Conservation (phyloP, 2,329 filamentous ascomycete genomes). For the Rhynchosporium agropyri region DNA sequence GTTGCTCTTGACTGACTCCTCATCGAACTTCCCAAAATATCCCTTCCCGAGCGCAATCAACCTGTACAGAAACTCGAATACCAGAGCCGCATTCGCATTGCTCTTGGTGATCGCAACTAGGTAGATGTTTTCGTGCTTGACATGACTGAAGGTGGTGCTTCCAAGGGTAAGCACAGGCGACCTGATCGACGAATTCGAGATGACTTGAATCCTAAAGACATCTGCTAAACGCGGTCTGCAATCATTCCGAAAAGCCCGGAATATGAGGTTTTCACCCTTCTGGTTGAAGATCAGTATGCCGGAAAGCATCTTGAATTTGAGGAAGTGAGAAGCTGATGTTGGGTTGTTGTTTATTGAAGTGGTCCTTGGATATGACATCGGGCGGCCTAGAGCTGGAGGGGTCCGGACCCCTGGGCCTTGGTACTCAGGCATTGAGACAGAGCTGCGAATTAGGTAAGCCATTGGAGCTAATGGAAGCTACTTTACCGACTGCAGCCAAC, state of each 20-base stretch:
- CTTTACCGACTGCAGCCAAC: too few relatives aligned
- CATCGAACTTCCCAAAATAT: conserved; percentile 99
- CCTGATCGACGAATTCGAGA: conserved; percentile 84
- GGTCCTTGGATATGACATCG: too few relatives aligned
- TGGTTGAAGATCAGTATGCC: conserved; percentile 99
- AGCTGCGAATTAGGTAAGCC: too few relatives aligned
- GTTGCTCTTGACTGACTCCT: conserved; percentile 99
- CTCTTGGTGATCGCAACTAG: conserved; percentile 97
- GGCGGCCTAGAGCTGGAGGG: too few relatives aligned
- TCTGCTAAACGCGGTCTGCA: conserved; percentile 96
- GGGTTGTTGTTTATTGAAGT: conserved; percentile 15
- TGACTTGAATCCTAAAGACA: conserved; percentile 99
- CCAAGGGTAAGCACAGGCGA: conserved; percentile 97
- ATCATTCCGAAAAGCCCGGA: conserved; percentile 97
- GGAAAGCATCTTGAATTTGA: conserved; percentile 74
- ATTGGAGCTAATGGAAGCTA: too few relatives aligned
- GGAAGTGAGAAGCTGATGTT: conserved; percentile 8
- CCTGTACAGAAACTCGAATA: conserved; percentile 97
- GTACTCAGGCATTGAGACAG: too few relatives aligned
- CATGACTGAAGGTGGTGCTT: conserved; percentile 98
- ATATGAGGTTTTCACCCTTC: conserved; percentile 99
- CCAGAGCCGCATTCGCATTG: conserved; percentile 96
- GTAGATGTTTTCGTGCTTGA: conserved; percentile 99
- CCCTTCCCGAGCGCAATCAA: conserved; percentile 87
- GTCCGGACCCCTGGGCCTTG: too few relatives aligned